phyloP scores from a whole-genome alignment of 2,329 filamentous ascomycete species.

The Aureobasidium mangrovei region DNA sequence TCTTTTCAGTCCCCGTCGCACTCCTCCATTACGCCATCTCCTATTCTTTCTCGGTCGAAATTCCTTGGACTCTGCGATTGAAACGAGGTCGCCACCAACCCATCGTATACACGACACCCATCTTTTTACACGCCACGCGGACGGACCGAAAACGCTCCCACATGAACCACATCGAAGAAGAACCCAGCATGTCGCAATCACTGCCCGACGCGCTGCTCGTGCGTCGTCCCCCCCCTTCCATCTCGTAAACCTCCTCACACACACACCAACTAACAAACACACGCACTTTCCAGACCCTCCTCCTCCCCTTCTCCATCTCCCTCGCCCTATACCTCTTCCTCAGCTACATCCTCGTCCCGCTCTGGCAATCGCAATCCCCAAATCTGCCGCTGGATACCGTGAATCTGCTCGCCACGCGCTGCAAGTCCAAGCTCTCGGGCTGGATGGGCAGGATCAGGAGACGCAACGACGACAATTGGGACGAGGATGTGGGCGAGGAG shows the following conservation, averaged over 20 bases:
- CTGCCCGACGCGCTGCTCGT: neutral
- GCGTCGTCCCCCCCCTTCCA: neutral
- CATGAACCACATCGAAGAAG: neutral
- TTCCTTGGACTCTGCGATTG: no score
- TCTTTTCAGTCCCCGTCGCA: no score
- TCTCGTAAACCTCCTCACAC: neutral
- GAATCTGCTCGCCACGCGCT: neutral
- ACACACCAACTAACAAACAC: neutral
- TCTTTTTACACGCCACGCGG: no score
- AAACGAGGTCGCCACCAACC: no score
- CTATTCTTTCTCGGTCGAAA: no score
- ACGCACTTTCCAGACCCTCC: neutral
- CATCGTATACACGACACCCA: no score
- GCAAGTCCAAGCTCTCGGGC: neutral
- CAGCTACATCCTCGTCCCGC: neutral
- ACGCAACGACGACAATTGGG: neutral
- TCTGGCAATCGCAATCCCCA: conserved; percentile 7
- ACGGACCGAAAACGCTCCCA: neutral
- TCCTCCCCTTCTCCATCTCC: conserved; percentile 1
- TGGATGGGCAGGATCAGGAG: neutral
- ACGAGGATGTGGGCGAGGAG: conserved; percentile 5
- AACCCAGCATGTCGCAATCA: neutral
- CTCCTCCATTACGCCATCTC: no score
- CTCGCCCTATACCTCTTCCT: conserved; percentile 12
- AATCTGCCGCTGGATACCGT: conserved; percentile 1